Base-by-base conservation (phyloP, 2,329 filamentous ascomycete genomes). In the Xylaria polymorpha region DNA sequence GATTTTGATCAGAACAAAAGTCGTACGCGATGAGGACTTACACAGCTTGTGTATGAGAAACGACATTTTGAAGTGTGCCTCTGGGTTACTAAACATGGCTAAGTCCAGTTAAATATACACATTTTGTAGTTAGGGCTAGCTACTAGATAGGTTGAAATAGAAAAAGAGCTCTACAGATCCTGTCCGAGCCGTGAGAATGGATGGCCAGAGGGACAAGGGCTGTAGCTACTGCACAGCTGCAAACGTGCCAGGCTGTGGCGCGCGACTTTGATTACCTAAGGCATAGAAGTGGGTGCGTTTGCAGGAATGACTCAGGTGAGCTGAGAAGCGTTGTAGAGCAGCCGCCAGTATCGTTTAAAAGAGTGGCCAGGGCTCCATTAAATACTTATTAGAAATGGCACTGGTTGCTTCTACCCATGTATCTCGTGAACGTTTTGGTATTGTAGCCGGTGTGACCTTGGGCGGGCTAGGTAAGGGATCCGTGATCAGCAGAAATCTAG, bases 401-500 rank as follows among this genome's bases (percentile, higher is more conserved):
- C 32, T 50, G 43, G 18, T 57, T 51, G 35, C 25, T 44, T 60
- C 7, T 32, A 4, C 14, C 9, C 12, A 22, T 22, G 25, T 18
- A 32, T 22, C 43, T 37, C 43, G 44, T 61, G 44, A 39, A 20
- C 32, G 12, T 37, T 25, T 12, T 61, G 9, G n/a, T 25, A 51
- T 9, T 51, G 25, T 51, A 32, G 62, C 48, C 29, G 53, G 44
- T 59, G 29, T 51, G 53, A 29, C 22, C 35, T 50, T 44, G 35
- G 20, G 37, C 25, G 39, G 37, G 46, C 59, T 61, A 50, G 51
- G 25, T 12, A 29, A 29, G 25, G 25, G 41, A 62, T 57, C 50
- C 43, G n/a, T 22, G 64, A 67, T 61, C 50, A 67, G 53, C 53
- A 53, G 59, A 67, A 44, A 50, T 48, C 9, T 12, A 41, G 29